phyloP scores from a whole-genome alignment of 2,329 filamentous ascomycete genomes.

The Bipolaris oryzae region DNA sequence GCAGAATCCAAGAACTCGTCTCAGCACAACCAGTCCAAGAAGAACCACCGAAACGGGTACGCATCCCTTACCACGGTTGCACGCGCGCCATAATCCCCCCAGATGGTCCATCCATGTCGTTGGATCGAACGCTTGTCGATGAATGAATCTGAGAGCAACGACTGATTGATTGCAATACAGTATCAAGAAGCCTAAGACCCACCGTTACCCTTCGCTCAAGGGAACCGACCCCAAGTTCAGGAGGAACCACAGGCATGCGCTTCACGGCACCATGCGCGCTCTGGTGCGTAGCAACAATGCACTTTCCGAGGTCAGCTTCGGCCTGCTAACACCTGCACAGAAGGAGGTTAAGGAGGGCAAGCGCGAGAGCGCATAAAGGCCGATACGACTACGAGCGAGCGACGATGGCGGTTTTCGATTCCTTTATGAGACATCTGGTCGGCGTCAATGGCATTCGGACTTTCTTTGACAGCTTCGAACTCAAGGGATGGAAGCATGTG shows the following conservation, averaged over 20 bases:
- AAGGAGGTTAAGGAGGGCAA: slow-evolving; percentile 98
- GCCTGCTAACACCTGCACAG: slow-evolving; percentile 58
- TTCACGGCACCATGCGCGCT: slow-evolving; percentile 98
- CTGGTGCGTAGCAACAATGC: slow-evolving; percentile 69
- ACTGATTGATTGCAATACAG: slow-evolving; percentile 56
- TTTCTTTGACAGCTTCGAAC: slow-evolving; percentile 46
- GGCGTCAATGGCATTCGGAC: slow-evolving; percentile 52
- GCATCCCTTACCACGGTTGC: slow-evolving; percentile 46
- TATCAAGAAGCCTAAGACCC: slow-evolving; percentile 99
- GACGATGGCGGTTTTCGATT: slow-evolving; percentile 46
- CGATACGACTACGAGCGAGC: slow-evolving; percentile 38
- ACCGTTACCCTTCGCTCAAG: slow-evolving; percentile 98
- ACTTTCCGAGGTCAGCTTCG: not conserved
- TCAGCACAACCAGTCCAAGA: slow-evolving; percentile 97
- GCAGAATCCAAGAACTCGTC: slow-evolving; percentile 99
- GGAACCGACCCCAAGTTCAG: slow-evolving; percentile 99
- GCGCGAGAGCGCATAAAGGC: slow-evolving; percentile 78
- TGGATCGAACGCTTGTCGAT: not conserved
- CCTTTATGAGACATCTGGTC: slow-evolving; percentile 49
- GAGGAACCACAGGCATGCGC: slow-evolving; percentile 99
- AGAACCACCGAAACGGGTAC: slow-evolving; percentile 99
- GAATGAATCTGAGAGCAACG: slow-evolving; percentile 9
- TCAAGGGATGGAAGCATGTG: slow-evolving; percentile 40
- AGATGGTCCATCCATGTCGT: not conserved
- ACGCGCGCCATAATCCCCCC: slow-evolving; percentile 17